Evolutionary conservation across 2,329 filamentous ascomycete species (phyloP), one percentile per base, ranked within the genome.

Genomic region (Colletotrichum salicis): DNA sequence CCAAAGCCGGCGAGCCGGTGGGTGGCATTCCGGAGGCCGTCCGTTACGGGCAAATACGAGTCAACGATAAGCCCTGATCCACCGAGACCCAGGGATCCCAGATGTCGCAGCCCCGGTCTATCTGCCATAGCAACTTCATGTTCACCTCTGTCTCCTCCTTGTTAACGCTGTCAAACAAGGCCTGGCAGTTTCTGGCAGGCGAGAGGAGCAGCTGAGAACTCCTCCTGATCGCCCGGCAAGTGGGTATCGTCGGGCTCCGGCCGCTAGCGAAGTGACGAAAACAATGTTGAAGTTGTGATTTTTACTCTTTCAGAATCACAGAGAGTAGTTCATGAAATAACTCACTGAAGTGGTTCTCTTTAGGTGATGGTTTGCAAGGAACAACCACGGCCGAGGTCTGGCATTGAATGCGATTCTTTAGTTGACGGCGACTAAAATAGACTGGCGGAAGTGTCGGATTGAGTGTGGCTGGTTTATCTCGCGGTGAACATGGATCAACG

Each of bases 31-130:
- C 35, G 55, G 33, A 57, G 48, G 56, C 56, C 35, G 37, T 60
- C 65, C 33, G 52, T 59, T 57, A 37, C 62, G 41, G 41, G 41
- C 67, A 52, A 55, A 70, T 57, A 71, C 65, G 65, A 71, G 51
- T 41, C 69, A 61, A 71, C 65, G 65, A 69, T 64, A 69, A 62
- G 52, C 24, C 33, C 8, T 59, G 59, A 12, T 64, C 69, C 69
- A 71, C 69, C 8, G 5, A 22, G 58, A 15, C 37, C 45, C 54
- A 69, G 65, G 64, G 69, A 24, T 64, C 59, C 64, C 22, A 19
- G 65, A 35, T 48, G 51, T 33, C 37, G 31, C 56, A 55, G 58
- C 41, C 59, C 52, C 55, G 65, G 59, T 31, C 60, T 27, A 31
- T 41, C 52, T 56, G 58, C 52, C 31, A 52, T 27, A 45, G 27